Evolutionary conservation across 768 basidiomycete species (phyloP), one percentile per base, ranked within the genome.

Genomic region (Clitopilus passeckerianus): DNA sequence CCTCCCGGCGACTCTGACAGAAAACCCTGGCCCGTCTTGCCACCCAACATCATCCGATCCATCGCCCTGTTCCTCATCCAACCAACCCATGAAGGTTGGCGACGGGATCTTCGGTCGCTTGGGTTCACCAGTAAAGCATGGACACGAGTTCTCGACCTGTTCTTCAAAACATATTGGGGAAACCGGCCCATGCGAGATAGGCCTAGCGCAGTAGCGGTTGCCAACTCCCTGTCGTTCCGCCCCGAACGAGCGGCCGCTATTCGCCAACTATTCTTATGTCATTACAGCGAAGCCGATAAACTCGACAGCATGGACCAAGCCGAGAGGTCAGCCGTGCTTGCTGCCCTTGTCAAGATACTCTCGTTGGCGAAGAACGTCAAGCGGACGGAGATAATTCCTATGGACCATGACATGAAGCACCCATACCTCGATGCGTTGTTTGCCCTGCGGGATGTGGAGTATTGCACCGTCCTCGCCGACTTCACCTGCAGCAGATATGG

Each of bases 41-140:
- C 60, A 30, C 50, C 18, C 7, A 7, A 57, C 20, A 9, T 63
- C 14, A 44, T 63, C 20, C 44, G 57, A 1, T 54, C 24, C 10
- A 57, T 63, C 5, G 44, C 59, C 3, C 18, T 54, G 6, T 50
- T 60, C 15, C 54, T 53, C 53, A 55, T 58, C 15, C 53, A 54
- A 1, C 54, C 43, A 6, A 57, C 44, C n/a, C 43, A 37, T 54
- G 57, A 63, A 10, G 60, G 56, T 3, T 63, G 60, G 62, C 57
- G 62, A 34, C 52, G 34, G 24, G 57, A 53, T 14, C 60, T 63
- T 22, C 16, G 58, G 20, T 52, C 60, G 5, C 56, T 54, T 41
- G 53, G 62, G 20, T 53, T 63, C 41, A 60, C 60, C 35, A 60
- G 62, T 56, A 58, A 54, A 24, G 24, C 54, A 43, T 63, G 60